Evolutionary conservation across 1,284 basidiomycete genomes (phyloP), one percentile per base, ranked within the genome.

Genomic region (Ceratobasidium sp.): DNA sequence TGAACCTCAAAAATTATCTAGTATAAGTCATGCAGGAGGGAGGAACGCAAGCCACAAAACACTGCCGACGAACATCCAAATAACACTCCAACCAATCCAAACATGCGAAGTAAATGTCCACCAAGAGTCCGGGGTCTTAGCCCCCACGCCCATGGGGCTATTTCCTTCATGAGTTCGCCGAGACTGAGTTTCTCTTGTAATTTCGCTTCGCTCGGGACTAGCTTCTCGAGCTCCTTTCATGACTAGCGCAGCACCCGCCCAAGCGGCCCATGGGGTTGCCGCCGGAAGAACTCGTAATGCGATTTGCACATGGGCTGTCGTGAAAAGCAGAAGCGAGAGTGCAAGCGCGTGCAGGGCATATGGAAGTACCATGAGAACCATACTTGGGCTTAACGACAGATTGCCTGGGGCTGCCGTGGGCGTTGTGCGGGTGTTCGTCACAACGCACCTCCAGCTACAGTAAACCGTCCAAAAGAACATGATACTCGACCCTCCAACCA

Each of bases 221-320:
- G 44, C 54, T 50, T 16, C 33, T 52, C 46, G 12, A n/a, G 33
- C 30, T 33, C 73, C 73, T 30, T 64, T 35, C 23, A 90, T 80
- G 46, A 93, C 82, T 46, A 96, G 84, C 83, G 87, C 87, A 0
- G 94, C 91, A 3, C 92, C 91, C 16, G 90, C 92, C 96, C 96
- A 98, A 84, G 96, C 96, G 0, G 92, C 86, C 64, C 93, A 86
- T 0, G 97, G 97, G 84, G 96, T 88, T 0, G 94, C 90, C 0
- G 93, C 89, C 10, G 92, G 90, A 14, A 95, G 87, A 3, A 75
- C 48, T 23, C 97, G 92, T 1, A 99, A 89, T 1, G 93, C 88
- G 80, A 99, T 99, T 83, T 99, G 97, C 0, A 93, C 93, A 82
- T 99, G 96, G 0, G 96, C 93, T 4, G 90, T 88, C 82, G 97